Percentiles rank a stretch among this genome's conserved stretches.
phyloP scores from a whole-genome alignment of 2,329 filamentous ascomycete species.

The Arthrobotrys musiformis region DNA sequence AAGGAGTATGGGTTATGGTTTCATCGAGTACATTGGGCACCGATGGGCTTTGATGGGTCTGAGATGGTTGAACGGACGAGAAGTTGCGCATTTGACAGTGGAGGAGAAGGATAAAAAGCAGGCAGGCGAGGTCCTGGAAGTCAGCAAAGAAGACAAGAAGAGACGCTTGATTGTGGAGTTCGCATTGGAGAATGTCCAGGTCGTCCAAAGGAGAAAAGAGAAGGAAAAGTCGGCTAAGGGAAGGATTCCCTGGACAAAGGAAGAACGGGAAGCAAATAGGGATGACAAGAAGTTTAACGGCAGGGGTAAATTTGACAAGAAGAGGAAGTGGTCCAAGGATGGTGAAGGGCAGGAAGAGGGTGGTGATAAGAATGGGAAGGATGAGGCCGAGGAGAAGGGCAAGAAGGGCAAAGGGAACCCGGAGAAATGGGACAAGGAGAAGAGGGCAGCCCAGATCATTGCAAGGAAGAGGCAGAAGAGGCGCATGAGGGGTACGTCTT shows the following conservation, averaged over 20 bases:
- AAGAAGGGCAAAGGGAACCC: slow-evolving; percentile 51
- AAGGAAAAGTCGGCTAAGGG: slow-evolving; percentile 69
- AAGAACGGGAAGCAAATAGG: slow-evolving; percentile 25
- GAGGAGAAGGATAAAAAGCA: slow-evolving; percentile 64
- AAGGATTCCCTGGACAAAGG: slow-evolving; percentile 51
- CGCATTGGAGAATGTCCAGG: slow-evolving; percentile 96
- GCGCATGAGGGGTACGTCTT: slow-evolving; percentile 26
- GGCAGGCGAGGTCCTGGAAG: slow-evolving; percentile 61
- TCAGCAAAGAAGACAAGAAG: slow-evolving; percentile 74
- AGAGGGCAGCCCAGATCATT: slow-evolving; percentile 57
- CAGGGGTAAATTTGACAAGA: slow-evolving; percentile 35
- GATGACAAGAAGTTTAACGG: slow-evolving; percentile 4
- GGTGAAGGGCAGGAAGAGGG: slow-evolving; percentile 56
- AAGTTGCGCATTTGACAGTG: slow-evolving; percentile 66
- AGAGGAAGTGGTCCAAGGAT: slow-evolving; percentile 57
- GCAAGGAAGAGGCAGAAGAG: slow-evolving; percentile 58
- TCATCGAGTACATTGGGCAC: slow-evolving; percentile 95
- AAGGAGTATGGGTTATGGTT: slow-evolving; percentile 91
- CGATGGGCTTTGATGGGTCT: slow-evolving; percentile 94
- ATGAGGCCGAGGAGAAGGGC: slow-evolving; percentile 53
- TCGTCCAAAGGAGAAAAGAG: slow-evolving; percentile 81
- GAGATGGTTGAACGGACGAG: slow-evolving; percentile 87
- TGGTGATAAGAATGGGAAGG: slow-evolving; percentile 57
- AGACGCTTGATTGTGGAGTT: slow-evolving; percentile 95
- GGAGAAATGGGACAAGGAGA: slow-evolving; percentile 57